Evolutionary conservation across 139 green algal species (phyloP).

Genomic region (Chlorella sp.): DNA sequence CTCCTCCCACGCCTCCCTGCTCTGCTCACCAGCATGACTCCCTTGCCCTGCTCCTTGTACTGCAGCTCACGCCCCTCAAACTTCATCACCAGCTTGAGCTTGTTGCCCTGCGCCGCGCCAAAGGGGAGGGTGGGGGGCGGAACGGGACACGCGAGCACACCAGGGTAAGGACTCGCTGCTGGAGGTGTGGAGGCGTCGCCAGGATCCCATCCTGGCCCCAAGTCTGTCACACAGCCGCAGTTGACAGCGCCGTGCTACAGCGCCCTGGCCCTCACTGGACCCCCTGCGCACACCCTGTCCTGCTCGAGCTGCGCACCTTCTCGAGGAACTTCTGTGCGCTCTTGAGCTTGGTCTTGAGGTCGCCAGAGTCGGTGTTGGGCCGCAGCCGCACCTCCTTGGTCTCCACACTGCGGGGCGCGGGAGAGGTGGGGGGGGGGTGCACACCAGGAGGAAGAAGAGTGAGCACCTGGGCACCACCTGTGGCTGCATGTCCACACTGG

Average conservation of each 20-base stretch:
- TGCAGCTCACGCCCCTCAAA: constrained; percentile 42
- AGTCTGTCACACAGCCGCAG: too few relatives aligned
- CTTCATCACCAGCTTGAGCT: constrained; percentile 39
- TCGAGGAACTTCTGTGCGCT: constrained; percentile 31
- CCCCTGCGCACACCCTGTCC: background rate
- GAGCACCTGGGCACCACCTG: background rate
- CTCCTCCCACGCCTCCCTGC: too few relatives aligned
- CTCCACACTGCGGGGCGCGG: constrained; percentile 23
- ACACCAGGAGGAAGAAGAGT: background rate
- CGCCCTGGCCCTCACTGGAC: background rate
- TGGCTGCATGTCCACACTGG: background rate
- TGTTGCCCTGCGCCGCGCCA: constrained; percentile 25
- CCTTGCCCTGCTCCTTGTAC: constrained; percentile 40
- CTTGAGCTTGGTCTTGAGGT: constrained; percentile 31
- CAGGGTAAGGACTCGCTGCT: too few relatives aligned
- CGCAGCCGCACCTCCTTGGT: constrained; percentile 40
- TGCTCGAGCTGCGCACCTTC: constrained; percentile 20
- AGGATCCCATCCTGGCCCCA: too few relatives aligned
- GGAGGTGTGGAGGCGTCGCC: too few relatives aligned
- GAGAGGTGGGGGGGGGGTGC: too few relatives aligned
- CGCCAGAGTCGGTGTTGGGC: constrained; percentile 27
- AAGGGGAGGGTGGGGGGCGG: too few relatives aligned
- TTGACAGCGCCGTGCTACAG: too few relatives aligned
- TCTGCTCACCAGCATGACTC: constrained; percentile 39
- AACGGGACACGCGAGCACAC: too few relatives aligned